These are phyloP conservation scores for Dunaliella primolecta DNA, from an alignment of 139 green algal species.

Conservation along the genomic window DNA sequence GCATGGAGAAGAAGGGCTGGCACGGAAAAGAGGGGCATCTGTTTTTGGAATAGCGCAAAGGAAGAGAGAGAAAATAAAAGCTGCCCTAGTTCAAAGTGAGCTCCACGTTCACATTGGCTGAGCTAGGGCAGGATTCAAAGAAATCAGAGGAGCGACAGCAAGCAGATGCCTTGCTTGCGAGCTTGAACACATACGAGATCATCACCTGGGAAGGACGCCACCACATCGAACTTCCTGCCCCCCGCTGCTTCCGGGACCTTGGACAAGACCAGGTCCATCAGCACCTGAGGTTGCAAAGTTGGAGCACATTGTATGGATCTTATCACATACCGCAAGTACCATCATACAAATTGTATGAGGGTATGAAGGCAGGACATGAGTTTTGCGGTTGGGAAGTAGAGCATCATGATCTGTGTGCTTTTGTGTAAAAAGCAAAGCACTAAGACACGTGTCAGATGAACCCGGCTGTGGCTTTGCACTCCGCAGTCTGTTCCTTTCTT, in stretches of 20 bases:
- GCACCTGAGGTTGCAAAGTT: background rate
- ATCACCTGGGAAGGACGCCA: background rate
- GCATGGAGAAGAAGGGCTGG: too few species aligned
- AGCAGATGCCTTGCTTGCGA: too few species aligned
- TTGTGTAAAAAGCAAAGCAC: background rate
- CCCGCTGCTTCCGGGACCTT: background rate
- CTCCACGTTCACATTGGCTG: background rate
- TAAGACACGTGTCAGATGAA: too few species aligned
- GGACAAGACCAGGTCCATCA: background rate
- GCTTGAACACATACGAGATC: background rate
- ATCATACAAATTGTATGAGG: background rate
- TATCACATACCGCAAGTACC: too few species aligned
- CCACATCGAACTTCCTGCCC: background rate
- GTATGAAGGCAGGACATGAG: background rate
- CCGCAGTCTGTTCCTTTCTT: too few species aligned
- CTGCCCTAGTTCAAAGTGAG: background rate
- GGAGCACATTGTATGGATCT: background rate
- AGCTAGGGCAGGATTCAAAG: too few species aligned
- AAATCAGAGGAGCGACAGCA: too few species aligned
- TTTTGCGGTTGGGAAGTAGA: too few species aligned
- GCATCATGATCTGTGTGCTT: too few species aligned
- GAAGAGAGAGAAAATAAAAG: background rate
- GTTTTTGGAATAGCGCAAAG: too few species aligned
- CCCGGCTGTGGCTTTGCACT: too few species aligned
- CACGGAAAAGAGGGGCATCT: too few species aligned